phyloP scores from a whole-genome alignment of 306 rosid species.

The Canavalia ensiformis region DNA sequence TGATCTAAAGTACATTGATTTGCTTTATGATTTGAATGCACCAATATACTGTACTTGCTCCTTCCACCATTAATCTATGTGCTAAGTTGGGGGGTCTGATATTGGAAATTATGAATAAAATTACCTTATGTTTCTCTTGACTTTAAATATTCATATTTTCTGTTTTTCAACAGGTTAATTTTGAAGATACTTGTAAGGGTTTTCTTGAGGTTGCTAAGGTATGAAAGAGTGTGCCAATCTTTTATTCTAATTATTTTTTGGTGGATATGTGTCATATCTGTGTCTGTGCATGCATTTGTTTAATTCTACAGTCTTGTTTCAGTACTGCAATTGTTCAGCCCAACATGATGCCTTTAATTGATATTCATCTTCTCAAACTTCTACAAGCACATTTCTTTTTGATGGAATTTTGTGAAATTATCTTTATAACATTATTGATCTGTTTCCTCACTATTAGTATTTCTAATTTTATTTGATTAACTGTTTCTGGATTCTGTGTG shows the following conservation, averaged over 20 bases:
- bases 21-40: not conserved
- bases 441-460: too few relatives aligned
- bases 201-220: constrained; percentile 99
- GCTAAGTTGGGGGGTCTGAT: not conserved
- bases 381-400: constrained; percentile 1
- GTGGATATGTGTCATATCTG: not conserved
- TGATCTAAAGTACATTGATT: constrained; percentile 2
- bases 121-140: constrained; percentile 21
- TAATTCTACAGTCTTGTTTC: not conserved
- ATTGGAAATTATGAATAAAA: constrained; percentile 14
- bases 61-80: not conserved
- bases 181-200: constrained; percentile 98
- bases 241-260: not conserved
- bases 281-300: not conserved
- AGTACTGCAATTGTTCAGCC: constrained; percentile 7
- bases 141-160: constrained; percentile 25
- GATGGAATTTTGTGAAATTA: constrained; percentile 19
- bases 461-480: too few relatives aligned
- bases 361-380: constrained; percentile 28
- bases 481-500: not conserved
- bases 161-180: constrained; percentile 76
- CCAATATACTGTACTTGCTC: not conserved
- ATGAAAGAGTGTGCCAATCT: constrained; percentile 29
- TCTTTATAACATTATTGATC: not conserved
- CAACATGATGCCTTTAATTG: constrained; percentile 11